Evolutionary conservation across 2,329 filamentous ascomycete species (phyloP), one percentile per base, ranked within the genome.

Genomic region (Dactylellina sp.): DNA sequence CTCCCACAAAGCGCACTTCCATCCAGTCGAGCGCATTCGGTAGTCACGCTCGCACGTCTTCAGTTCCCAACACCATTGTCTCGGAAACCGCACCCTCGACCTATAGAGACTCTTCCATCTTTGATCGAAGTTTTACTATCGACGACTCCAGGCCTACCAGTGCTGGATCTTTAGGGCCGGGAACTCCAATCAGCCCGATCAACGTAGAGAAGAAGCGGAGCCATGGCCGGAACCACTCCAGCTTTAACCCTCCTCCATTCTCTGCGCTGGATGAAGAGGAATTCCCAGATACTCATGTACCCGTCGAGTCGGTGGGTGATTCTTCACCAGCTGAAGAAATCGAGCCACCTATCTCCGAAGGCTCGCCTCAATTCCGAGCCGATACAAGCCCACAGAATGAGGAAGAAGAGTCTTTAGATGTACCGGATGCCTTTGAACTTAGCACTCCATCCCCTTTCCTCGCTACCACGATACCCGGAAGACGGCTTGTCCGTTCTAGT

Each of bases 101-200:
- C 28, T 88, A 88, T 75, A 87, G 89, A 16, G 86, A 86, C 56
- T 92, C 86, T 11, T 88, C 91, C 0, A 84, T 97, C 50, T 97
- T 97, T 78, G 94, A 97, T 80, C 86, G 88, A 32, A 82, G 86
- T 9, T 87, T 90, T 76, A 85, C 84, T 75, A 85, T 85, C 63
- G 84, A 82, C 49, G 89, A 91, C 57, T 93, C 91, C 9, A 86
- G 89, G 52, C 91, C 93, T 0, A 89, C 88, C 0, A 97, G 93
- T 39, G 94, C 95, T 0, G 89, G 91, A 14, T 96, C 92, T 0
- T 89, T 89, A 60, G 68, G 83, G 89, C 12, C 81, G 82, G 52
- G 86, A 79, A 85, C 84, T 91, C 92, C 1, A 83, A 87, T 78
- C 90, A 75, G 71, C n/a, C 63, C 71, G 28, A 75, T 70, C 35